Conservation (phyloP, 768 basidiomycete species). For the Erythrobasidium yunnanense region DNA sequence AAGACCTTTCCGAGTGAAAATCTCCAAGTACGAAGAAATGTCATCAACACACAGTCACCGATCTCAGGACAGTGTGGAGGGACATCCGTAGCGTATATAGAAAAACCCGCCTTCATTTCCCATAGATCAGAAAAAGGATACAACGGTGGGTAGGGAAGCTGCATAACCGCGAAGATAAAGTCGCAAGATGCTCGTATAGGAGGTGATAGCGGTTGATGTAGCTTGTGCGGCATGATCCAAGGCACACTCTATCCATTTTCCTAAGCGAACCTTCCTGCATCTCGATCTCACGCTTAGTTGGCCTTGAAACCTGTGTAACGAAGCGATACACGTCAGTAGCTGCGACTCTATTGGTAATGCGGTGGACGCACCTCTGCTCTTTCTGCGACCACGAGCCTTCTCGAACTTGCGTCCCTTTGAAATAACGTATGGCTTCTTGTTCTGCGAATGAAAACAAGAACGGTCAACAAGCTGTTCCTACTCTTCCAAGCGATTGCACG, state of each 20-base stretch:
- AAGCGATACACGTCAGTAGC: too few relatives aligned
- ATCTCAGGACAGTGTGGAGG: too few relatives aligned
- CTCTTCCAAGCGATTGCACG: not conserved
- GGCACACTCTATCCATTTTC: not conserved
- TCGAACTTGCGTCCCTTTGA: slow-evolving; percentile 99
- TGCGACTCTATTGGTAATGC: too few relatives aligned
- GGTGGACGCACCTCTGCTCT: too few relatives aligned
- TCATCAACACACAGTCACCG: too few relatives aligned
- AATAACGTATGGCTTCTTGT: slow-evolving; percentile 93
- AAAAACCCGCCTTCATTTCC: not conserved
- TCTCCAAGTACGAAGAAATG: too few relatives aligned
- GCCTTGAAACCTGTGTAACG: slow-evolving; percentile 89
- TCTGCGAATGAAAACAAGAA: not conserved
- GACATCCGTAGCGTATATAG: too few relatives aligned
- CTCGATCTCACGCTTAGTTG: slow-evolving; percentile 7
- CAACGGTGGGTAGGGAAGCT: not conserved
- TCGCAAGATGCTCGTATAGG: too few relatives aligned
- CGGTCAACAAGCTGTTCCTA: not conserved
- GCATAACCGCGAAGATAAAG: not conserved
- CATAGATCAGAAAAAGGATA: not conserved
- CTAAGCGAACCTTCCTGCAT: not conserved
- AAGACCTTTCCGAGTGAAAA: too few relatives aligned
- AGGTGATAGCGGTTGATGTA: not conserved
- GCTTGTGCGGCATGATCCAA: not conserved
- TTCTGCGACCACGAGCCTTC: slow-evolving; percentile 95